Conservation (phyloP, 2,329 filamentous ascomycete species). For the Balansia obtecta region DNA sequence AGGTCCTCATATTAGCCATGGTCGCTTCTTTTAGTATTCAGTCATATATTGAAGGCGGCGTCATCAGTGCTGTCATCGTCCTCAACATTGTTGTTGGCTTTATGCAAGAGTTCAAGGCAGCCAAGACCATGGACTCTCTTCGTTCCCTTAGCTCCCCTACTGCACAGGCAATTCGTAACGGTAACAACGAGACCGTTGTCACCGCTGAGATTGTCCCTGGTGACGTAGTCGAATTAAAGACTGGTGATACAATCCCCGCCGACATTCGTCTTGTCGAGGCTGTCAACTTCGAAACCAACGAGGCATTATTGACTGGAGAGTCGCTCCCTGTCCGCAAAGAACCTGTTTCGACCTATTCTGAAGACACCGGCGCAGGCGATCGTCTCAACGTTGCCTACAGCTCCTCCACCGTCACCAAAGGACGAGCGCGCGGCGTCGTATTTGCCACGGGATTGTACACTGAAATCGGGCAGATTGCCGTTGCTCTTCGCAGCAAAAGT, state of each 20-base stretch:
- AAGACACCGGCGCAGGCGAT: constrained; percentile 38
- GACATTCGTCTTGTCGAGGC: constrained; percentile 44
- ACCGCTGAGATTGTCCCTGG: constrained; percentile 40
- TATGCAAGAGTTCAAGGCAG: constrained; percentile 32
- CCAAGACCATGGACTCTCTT: constrained; percentile 37
- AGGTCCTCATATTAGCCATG: constrained; percentile 45
- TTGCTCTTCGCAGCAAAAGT: constrained; percentile 25
- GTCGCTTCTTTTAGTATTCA: constrained; percentile 42
- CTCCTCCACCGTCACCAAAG: constrained; percentile 49
- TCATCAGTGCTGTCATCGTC: constrained; percentile 42
- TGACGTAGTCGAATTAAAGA: constrained; percentile 41
- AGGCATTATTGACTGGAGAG: constrained; percentile 52
- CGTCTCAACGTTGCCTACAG: constrained; percentile 51
- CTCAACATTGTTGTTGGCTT: constrained; percentile 45
- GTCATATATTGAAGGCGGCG: constrained; percentile 48
- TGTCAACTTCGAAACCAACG: constrained; percentile 57
- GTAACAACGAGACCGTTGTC: constrained; percentile 23
- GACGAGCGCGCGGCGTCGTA: constrained; percentile 46
- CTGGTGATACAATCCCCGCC: constrained; percentile 49
- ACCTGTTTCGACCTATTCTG: constrained; percentile 27
- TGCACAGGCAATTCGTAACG: constrained; percentile 29
- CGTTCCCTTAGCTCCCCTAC: constrained; percentile 31
- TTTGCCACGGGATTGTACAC: constrained; percentile 49
- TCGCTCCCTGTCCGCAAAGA: constrained; percentile 48
- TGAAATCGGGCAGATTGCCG: constrained; percentile 50